Percentiles rank a stretch among this genome's conserved stretches.
These are phyloP conservation scores for Coemansia sp. DNA, from an alignment of 192 early-diverging fungal species.

Conservation along the genomic window DNA sequence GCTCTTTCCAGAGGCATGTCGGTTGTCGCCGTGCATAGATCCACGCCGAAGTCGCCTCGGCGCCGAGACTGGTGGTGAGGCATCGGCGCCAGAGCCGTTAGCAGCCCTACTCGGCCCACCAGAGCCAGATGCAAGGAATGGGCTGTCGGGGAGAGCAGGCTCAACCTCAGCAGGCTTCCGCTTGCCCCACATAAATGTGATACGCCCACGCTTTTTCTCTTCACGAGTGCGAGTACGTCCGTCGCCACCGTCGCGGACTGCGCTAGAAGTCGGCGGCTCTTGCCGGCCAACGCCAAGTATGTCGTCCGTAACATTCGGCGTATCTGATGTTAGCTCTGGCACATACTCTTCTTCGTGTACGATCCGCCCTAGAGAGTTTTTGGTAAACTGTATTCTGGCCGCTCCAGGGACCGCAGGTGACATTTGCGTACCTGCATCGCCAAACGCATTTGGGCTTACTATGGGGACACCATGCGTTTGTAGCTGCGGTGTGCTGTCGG, in stretches of 20 bases:
- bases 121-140: slow-evolving; percentile 10
- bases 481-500: slow-evolving; percentile 7
- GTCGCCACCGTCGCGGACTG: slow-evolving; percentile 5
- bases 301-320: slow-evolving; percentile 53
- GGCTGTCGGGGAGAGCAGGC: slow-evolving; percentile 25
- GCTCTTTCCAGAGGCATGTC: slow-evolving; percentile 10
- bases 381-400: slow-evolving; percentile 40
- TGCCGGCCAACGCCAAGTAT: slow-evolving; percentile 52
- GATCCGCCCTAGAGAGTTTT: slow-evolving; percentile 53
- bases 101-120: neutral
- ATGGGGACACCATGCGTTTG: neutral
- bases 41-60: slow-evolving; percentile 51
- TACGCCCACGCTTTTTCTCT: slow-evolving; percentile 57
- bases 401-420: slow-evolving; percentile 11
- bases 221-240: slow-evolving; percentile 40
- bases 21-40: slow-evolving; percentile 34
- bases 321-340: slow-evolving; percentile 41
- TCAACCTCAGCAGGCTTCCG: slow-evolving; percentile 40
- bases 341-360: slow-evolving; percentile 51
- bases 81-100: slow-evolving; percentile 15
- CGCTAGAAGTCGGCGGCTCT: slow-evolving; percentile 6
- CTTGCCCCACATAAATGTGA: slow-evolving; percentile 59
- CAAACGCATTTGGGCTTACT: neutral
- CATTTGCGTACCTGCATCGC: slow-evolving; percentile 12
- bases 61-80: slow-evolving; percentile 20